A percentile compares a stretch with the other conserved stretches of the same genome.
Conservation (phyloP, 805 yeast genomes). For the Zygoascus ofunaensis region DNA sequence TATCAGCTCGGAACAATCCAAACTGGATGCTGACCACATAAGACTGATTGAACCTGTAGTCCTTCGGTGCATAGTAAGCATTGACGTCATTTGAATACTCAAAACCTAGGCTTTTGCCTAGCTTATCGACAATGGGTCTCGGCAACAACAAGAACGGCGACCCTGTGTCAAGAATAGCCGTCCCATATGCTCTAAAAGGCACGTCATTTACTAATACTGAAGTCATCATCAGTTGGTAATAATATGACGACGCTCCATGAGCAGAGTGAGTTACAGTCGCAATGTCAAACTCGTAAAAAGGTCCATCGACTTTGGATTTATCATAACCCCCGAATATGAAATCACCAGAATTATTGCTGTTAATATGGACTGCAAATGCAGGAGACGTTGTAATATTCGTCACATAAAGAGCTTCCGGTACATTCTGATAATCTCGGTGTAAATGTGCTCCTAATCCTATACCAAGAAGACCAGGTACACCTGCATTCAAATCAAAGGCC, state of each 20-base stretch:
- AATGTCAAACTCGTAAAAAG: conserved; percentile 21
- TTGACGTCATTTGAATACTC: conserved; percentile 19
- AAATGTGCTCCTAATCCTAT: conserved; percentile 42
- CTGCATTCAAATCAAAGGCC: conserved; percentile 35
- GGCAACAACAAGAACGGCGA: conserved; percentile 27
- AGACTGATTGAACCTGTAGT: conserved; percentile 6
- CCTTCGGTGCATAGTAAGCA: conserved; percentile 18
- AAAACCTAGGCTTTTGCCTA: conserved; percentile 21
- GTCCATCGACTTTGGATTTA: conserved; percentile 18
- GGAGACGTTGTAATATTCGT: conserved; percentile 49
- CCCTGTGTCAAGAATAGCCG: conserved; percentile 27
- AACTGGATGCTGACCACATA: conserved; percentile 20
- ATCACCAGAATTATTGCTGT: conserved; percentile 28
- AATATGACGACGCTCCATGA: conserved; percentile 8
- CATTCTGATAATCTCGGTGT: conserved; percentile 42
- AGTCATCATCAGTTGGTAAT: conserved; percentile 18
- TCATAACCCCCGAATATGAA: conserved; percentile 28
- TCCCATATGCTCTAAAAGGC: conserved; percentile 13
- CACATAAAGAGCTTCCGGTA: conserved; percentile 51
- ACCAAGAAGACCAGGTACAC: conserved; percentile 48
- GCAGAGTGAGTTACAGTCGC: conserved; percentile 6
- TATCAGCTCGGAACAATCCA: conserved; percentile 21
- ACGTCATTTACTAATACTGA: conserved; percentile 14
- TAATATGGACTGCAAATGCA: conserved; percentile 56
- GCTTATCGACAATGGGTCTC: conserved; percentile 22